A percentile compares a stretch with the other conserved stretches of the same genome.
Conservation (phyloP, 768 basidiomycete species). For the Gloeopeniophorella convolvens region DNA sequence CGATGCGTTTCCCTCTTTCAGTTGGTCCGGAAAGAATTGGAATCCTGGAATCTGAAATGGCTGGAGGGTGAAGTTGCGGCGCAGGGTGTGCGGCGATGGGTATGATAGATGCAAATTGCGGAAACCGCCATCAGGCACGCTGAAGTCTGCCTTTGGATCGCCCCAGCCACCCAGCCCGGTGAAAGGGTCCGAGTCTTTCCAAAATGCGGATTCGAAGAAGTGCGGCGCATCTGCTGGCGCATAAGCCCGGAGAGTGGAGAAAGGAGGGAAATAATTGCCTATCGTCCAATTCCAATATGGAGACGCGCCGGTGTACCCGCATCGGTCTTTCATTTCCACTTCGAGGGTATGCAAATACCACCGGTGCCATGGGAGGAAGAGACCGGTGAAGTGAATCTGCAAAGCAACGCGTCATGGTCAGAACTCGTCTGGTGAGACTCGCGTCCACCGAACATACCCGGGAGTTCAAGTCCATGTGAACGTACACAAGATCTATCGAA, state of each 20-base stretch:
- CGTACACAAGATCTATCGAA: conserved; percentile 21
- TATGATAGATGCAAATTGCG: conserved; percentile 26
- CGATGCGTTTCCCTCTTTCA: conserved; percentile 24
- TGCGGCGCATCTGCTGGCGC: conserved; percentile 21
- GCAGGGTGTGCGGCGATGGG: conserved; percentile 29
- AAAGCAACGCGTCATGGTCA: neutral
- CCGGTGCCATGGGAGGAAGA: conserved; percentile 28
- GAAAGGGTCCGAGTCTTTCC: conserved; percentile 20
- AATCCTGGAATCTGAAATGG: conserved; percentile 24
- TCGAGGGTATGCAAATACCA: conserved; percentile 23
- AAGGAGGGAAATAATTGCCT: conserved; percentile 4
- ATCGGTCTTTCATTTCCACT: conserved; percentile 20
- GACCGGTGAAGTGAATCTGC: conserved; percentile 24
- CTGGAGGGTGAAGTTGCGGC: conserved; percentile 30
- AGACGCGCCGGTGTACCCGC: conserved; percentile 22
- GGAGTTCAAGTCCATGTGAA: conserved; percentile 27
- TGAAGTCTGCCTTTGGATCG: conserved; percentile 20
- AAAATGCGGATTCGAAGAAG: conserved; percentile 21
- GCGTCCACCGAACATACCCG: neutral
- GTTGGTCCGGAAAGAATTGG: conserved; percentile 21
- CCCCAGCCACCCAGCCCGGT: conserved; percentile 28
- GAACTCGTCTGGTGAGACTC: neutral
- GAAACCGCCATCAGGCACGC: conserved; percentile 28
- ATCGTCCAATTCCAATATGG: conserved; percentile 30
- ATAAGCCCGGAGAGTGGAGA: neutral